phyloP scores from a whole-genome alignment of 2,329 filamentous ascomycete species.

The Microdochium nivale region DNA sequence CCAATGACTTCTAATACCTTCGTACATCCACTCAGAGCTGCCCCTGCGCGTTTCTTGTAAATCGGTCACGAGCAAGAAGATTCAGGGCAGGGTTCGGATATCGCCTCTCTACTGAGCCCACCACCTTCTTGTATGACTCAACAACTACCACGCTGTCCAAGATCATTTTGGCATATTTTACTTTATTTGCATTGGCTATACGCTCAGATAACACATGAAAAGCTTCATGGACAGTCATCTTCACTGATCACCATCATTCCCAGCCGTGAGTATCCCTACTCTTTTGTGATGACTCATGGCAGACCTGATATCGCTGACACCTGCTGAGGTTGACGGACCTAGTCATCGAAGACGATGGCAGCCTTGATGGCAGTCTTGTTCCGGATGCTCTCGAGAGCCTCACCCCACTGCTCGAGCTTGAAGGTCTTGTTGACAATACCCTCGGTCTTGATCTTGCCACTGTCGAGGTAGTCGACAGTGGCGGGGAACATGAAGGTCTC shows the following conservation, averaged over 20 bases:
- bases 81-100: too few relatives aligned
- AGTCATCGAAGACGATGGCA: constrained; percentile 56
- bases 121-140: too few relatives aligned
- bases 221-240: too few relatives aligned
- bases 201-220: not conserved
- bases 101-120: too few relatives aligned
- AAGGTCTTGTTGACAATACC: constrained; percentile 69
- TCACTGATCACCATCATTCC: too few relatives aligned
- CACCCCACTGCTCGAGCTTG: constrained; percentile 63
- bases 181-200: not conserved
- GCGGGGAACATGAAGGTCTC: constrained; percentile 64
- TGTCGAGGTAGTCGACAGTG: constrained; percentile 44
- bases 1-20: too few relatives aligned
- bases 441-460: constrained; percentile 51
- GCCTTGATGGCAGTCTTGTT: constrained; percentile 70
- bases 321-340: too few relatives aligned
- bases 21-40: not conserved
- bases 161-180: not conserved
- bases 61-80: too few relatives aligned
- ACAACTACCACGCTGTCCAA: not conserved
- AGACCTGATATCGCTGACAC: too few relatives aligned
- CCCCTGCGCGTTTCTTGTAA: not conserved
- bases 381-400: constrained; percentile 61
- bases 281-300: too few relatives aligned
- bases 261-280: too few relatives aligned